Conservation (phyloP, 2,329 filamentous ascomycete genomes). For the Neospermospora avenae region DNA sequence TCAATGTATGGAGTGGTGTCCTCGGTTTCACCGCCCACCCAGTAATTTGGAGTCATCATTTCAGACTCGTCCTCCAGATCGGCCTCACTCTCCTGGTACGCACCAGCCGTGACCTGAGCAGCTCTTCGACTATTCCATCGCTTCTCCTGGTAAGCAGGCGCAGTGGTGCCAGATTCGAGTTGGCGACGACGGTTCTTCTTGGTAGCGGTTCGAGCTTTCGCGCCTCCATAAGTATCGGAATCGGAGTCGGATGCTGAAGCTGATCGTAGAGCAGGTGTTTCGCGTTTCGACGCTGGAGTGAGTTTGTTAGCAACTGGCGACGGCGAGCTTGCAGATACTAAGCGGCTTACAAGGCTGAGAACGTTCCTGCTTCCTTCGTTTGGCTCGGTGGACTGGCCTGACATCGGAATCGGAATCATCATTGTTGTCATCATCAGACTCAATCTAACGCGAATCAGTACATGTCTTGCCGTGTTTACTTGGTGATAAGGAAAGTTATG, state of each 20-base stretch:
- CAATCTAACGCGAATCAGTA: conserved; percentile 43
- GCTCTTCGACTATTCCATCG: conserved; percentile 88
- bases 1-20: conserved; percentile 86
- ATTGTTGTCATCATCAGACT: conserved; percentile 46
- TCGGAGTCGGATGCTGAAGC: conserved; percentile 67
- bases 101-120: conserved; percentile 63
- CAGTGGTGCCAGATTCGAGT: conserved; percentile 61
- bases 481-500: conserved; percentile 29
- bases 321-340: conserved; percentile 15
- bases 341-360: conserved; percentile 58
- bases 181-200: conserved; percentile 79
- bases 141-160: conserved; percentile 71
- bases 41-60: conserved; percentile 65
- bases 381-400: conserved; percentile 54
- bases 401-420: conserved; percentile 74
- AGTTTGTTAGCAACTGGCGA: conserved; percentile 22
- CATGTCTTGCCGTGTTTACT: conserved; percentile 9
- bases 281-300: conserved; percentile 54
- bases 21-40: conserved; percentile 62
- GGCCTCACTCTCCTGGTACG: conserved; percentile 65
- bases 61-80: conserved; percentile 65
- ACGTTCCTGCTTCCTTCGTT: conserved; percentile 65
- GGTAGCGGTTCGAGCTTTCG: conserved; percentile 62
- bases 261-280: conserved; percentile 52
- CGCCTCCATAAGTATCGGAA: conserved; percentile 72